Base-by-base conservation (phyloP, 2,329 filamentous ascomycete species). In the Zelopaecilomyces penicillatus region DNA sequence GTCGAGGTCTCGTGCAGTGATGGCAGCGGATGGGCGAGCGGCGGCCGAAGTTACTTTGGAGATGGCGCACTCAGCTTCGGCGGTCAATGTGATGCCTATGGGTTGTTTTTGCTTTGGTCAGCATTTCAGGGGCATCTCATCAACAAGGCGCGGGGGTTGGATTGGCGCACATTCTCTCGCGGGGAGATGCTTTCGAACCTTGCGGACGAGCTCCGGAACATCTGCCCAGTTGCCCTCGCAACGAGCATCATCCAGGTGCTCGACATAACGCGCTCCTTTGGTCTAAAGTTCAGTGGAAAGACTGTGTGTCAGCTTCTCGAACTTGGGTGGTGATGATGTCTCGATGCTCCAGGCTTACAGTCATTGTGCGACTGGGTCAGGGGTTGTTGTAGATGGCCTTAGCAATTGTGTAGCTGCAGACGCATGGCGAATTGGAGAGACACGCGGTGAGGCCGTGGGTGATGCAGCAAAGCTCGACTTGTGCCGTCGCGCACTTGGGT, bases 151-250 rank as follows among this genome's bases (percentile, higher is more conserved):
- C 26, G 9, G 31, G 27, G 11, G 26, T 28, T 27, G 28, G 42
- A 37, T 42, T 45, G 51, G 60, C 79, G 57, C 83, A 96, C 91
- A 95, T 66, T 79, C 78, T 64, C 87, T 80, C 49, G 86, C 79
- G 35, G 89, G 84, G 56, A 89, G 87, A 75, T 98, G 91, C 66
- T 98, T 97, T 59, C 85, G 85, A 58, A 97, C 78, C 68, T 98
- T 98, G 63, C 91, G 82, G 57, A 93, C 83, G 51, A 95, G 76
- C 68, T 97, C 91, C 28, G 87, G 87, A 30, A 97, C 77, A 30
- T 86, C 80, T 54, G 81, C 74, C 93, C 93, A 98, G 63, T 82
- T 83, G 42, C 85, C 89, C 58, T 91, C 82, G 65, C 88, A 95
- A 59, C 93, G 85, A 53, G 88, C 89, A 55, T 83, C 77, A 64